Evolutionary conservation across 148 eudicot species (phyloP), one percentile per base, ranked within the genome.

Genomic region (Nepenthes gracilis): DNA sequence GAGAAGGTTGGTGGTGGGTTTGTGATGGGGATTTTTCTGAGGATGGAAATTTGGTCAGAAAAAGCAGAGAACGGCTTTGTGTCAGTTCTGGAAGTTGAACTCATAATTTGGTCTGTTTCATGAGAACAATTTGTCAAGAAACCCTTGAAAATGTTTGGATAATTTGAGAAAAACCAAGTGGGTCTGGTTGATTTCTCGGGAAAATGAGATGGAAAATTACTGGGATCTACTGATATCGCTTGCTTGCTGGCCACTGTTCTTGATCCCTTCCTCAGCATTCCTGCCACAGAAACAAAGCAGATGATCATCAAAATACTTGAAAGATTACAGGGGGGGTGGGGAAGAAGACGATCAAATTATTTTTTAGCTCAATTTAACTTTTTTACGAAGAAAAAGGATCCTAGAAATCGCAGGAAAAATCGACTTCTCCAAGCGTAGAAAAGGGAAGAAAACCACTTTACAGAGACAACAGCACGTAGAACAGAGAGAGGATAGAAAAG

Each of bases 251-350:
- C 72, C 60, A 82, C 81, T 61, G 80, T 52, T 56, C 88, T 81
- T 62, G 89, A 83, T 80, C 86, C 84, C 55, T 80, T 87, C 65
- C 89, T 83, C 78, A 88, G 78, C 92, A 85, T 78, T 63, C 69
- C 76, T 64, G 59, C 23, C 23, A 23, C 23, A 33, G 2, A 23
- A 35, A 33, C 3, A 4, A 34, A 47, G 15, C 23, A 72, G 36
- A 12, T 33, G 35, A 13, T 4, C 13, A 50, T 49, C 45, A 40
- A 40, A 40, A 40, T 0, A 3, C 45, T 40, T 40, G 8, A 8
- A 40, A 40, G 8, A 8, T 40, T 23, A 23, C 23, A 0, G 6
- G 45, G 8, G 8, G 8, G 8, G 45, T 0, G 8, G 45, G 8
- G 45, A 40, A 40, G 8, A 40, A 3, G 45, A 40, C 4, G 6